phyloP scores from a whole-genome alignment of 805 yeast species.

The Metschnikowia santaceciliae region DNA sequence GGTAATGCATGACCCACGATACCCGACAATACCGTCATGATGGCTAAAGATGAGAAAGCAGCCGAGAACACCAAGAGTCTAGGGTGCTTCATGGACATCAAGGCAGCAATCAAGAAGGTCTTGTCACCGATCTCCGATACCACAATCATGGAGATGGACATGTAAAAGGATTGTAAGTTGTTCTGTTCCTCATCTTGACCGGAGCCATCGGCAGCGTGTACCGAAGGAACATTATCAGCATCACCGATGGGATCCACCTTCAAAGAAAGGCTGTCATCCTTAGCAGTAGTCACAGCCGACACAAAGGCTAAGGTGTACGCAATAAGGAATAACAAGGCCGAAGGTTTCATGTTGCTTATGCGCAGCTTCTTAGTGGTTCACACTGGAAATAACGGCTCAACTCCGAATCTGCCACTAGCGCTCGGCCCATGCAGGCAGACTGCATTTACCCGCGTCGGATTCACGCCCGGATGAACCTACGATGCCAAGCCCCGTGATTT shows the following conservation, averaged over 20 bases:
- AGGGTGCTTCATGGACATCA: constrained; percentile 95
- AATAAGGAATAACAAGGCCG: constrained; percentile 7
- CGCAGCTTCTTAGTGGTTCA: neutral
- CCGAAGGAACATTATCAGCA: constrained; percentile 11
- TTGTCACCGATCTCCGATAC: constrained; percentile 98
- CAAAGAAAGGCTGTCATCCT: constrained; percentile 3
- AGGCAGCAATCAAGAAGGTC: constrained; percentile 92
- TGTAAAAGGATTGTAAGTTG: constrained; percentile 49
- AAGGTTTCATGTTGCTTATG: constrained; percentile 7
- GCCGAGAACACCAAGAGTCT: constrained; percentile 82
- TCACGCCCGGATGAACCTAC: neutral
- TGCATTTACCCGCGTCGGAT: neutral
- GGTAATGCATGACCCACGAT: constrained; percentile 90
- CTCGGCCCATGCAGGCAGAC: constrained; percentile 1
- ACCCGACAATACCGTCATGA: constrained; percentile 92
- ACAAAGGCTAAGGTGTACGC: constrained; percentile 7
- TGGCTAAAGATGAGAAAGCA: constrained; percentile 75
- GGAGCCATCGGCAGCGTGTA: neutral
- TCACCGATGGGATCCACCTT: constrained; percentile 10
- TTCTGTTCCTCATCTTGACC: constrained; percentile 4
- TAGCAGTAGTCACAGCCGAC: neutral
- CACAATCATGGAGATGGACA: constrained; percentile 86
- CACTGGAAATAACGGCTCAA: neutral
- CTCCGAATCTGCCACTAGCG: neutral
- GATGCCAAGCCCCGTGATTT: neutral